Base-by-base conservation (phyloP, 2,329 filamentous ascomycete genomes). In the Trichophyton simii region DNA sequence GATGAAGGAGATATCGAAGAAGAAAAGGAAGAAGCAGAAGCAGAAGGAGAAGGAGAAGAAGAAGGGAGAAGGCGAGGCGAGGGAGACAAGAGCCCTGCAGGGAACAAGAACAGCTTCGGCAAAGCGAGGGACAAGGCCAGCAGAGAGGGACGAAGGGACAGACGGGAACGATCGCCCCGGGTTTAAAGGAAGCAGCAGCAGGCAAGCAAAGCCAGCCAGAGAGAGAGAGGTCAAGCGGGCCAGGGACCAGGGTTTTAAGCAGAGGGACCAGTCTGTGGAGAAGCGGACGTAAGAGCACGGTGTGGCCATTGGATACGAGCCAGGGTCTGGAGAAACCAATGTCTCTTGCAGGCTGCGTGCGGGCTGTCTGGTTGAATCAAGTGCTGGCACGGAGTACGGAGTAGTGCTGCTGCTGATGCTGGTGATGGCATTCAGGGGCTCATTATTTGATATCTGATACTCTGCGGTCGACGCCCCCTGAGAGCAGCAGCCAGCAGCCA, bases 231-330 rank as follows among this genome's bases (percentile, higher is more conserved):
- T 20, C 44, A 48, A 48, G 44, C n/a, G 25, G 28, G 50, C 31
- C 50, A 15, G 28, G 50, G 50, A 28, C 28, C 18, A 55, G 20
- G 46, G 46, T 22, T 25, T 20, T 8, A 48, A 48, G 18, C 20
- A 20, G 18, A 9, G 15, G 8, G 22, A 28, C 48, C 44, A 9
- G 44, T 22, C 20, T 54, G 31, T 55, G 50, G 50, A 55, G 50
- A 55, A 36, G 34, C 50, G 50, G 50, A 55, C 25, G 50, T 55
- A 55, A 55, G 28, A 55, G 46, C 15, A 25, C 48, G 3, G 34
- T 28, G 48, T 25, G 34, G 50, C 50, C 22, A 55, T 55, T 36
- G 50, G 50, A 55, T 55, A 55, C 50, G 50, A 55, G 50, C 50
- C 34, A 36, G 28, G 28, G 15, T 13, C 13, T 36, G 28, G 20